These are phyloP conservation scores for Lathyrus oleraceus DNA, from an alignment of 306 rosid genomes.

Conservation along the genomic window DNA sequence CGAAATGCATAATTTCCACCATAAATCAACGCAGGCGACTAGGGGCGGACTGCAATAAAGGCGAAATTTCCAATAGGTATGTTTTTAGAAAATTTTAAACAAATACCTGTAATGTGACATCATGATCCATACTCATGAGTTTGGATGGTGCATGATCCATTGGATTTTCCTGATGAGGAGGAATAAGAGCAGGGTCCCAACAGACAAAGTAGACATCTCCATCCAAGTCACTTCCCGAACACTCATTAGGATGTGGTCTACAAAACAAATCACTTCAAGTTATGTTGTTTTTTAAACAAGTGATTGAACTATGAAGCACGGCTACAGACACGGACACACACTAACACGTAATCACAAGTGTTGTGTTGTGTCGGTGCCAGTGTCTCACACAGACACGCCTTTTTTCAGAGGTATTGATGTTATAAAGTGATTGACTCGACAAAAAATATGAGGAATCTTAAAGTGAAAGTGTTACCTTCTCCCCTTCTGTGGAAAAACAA, in stretches of 20 bases:
- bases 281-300: neutral
- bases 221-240: slow-evolving; percentile 86
- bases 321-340: no score
- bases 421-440: neutral
- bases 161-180: slow-evolving; percentile 37
- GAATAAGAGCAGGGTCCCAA: slow-evolving; percentile 76
- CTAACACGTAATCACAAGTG: no score
- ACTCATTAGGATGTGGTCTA: slow-evolving; percentile 90
- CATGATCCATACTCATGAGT: slow-evolving; percentile 48
- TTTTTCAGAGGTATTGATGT: no score
- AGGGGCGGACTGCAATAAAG: neutral
- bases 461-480: slow-evolving; percentile 41
- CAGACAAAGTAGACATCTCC: slow-evolving; percentile 74
- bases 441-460: neutral
- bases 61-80: neutral
- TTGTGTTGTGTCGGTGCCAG: no score
- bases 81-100: neutral
- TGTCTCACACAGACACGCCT: no score
- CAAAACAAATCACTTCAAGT: neutral
- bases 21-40: neutral
- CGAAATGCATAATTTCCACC: neutral
- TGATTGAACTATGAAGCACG: neutral
- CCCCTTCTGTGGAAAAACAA: slow-evolving; percentile 83
- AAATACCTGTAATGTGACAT: slow-evolving; percentile 70
- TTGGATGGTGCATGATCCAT: slow-evolving; percentile 60